Evolutionary conservation across 805 yeast species (phyloP), one percentile per base, ranked within the genome.

Genomic region (Ogataea thermomethanolica): DNA sequence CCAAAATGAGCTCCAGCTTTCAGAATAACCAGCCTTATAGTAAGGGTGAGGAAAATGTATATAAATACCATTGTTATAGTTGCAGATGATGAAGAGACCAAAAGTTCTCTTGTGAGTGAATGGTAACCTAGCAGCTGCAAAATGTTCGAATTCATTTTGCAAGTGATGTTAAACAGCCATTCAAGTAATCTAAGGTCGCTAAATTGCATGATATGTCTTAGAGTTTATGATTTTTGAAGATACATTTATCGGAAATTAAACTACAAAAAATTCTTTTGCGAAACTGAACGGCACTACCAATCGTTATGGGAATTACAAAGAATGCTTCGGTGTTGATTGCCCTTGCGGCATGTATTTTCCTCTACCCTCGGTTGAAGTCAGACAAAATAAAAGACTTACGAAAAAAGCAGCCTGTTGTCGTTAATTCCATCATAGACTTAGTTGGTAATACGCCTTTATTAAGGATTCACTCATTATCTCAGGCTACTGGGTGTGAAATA

Each of bases 391-490:
- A 15, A 33, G 5, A 39, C 41, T 4, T 58, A 55, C 13, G 14
- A 37, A 39, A 29, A 54, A 56, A 26, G 17, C 37, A 7, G 11
- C 12, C 12, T 5, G 5, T 6, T 10, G 17, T 8, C 7, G 31
- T 17, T 7, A 7, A 29, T 10, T 47, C 46, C 37, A 32, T 61
- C 11, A 49, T 57, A 3, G 88, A 84, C 10, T 73, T 89, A 13
- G 88, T 91, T 14, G 99, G 99, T 0, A 80, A 89, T 59, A 91
- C 99, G 1, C 96, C 96, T 1, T 55, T 91, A 61, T 79, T 91
- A 12, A 74, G 76, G 46, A 73, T 91, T 33, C 73, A 76, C 48
- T 82, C 95, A 0, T 69, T 91, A 9, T 80, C 93, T 1, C 61
- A 69, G 10, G 62, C 72, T 9, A 87, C 96, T 0, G 95, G 95